phyloP scores from a whole-genome alignment of 1,284 basidiomycete genomes.

The Malassezia slooffiae region DNA sequence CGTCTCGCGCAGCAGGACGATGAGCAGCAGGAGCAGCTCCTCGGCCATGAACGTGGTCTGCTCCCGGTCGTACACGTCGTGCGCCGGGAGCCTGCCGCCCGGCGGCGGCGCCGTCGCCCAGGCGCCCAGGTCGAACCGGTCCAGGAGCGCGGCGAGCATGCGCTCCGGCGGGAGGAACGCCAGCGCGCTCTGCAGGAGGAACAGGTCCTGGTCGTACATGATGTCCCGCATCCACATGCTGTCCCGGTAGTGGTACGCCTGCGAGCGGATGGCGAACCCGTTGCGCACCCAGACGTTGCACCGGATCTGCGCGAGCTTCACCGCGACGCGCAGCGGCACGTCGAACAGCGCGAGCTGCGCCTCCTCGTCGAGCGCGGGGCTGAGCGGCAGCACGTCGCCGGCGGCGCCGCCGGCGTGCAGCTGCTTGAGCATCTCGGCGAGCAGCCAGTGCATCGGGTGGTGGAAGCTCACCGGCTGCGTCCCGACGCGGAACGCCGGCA shows the following conservation, averaged over 20 bases:
- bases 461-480: conserved; percentile 61
- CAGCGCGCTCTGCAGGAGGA: conserved; percentile 68
- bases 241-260: conserved; percentile 92
- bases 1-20: conserved; percentile 74
- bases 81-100: conserved; percentile 5
- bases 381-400: conserved; percentile 6
- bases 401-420: conserved; percentile 11
- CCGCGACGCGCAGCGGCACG: conserved; percentile 37
- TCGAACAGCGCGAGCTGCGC: conserved; percentile 29
- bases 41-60: conserved; percentile 79
- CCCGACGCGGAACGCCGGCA: conserved; percentile 52
- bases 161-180: conserved; percentile 63
- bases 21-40: conserved; percentile 77
- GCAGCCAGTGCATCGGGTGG: conserved; percentile 81
- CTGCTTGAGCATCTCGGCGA: conserved; percentile 74
- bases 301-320: conserved; percentile 74
- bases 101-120: conserved; percentile 61
- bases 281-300: conserved; percentile 96
- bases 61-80: conserved; percentile 55
- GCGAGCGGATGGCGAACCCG: conserved; percentile 85
- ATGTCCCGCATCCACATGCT: conserved; percentile 78
- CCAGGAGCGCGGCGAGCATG: conserved; percentile 73
- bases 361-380: conserved; percentile 21
- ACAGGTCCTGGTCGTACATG: conserved; percentile 93
- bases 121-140: conserved; percentile 69